Percentiles rank a stretch among this genome's conserved stretches.
Conservation (phyloP, 768 basidiomycete genomes). For the Amanita inopinata region DNA sequence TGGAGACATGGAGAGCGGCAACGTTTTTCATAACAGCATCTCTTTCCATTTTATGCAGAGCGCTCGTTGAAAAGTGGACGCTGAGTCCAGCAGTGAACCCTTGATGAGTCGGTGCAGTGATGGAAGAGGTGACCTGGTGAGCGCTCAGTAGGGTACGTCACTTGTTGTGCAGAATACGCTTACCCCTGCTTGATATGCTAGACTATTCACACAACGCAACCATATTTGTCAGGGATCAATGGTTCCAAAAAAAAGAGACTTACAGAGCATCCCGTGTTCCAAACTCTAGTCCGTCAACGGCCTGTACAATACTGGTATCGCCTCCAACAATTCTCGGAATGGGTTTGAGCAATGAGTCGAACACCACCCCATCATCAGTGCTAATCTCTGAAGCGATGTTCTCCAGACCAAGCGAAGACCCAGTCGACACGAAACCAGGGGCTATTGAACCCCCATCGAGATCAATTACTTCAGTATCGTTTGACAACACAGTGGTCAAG, state of each 20-base stretch:
- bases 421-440: conserved; percentile 62
- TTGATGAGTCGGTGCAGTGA: conserved; percentile 47
- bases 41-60: conserved; percentile 45
- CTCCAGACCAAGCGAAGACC: conserved; percentile 59
- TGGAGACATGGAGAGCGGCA: conserved; percentile 55
- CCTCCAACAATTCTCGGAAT: conserved; percentile 45
- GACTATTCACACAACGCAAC: conserved; percentile 32
- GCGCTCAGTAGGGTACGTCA: neutral
- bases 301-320: conserved; percentile 42
- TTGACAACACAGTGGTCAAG: conserved; percentile 11
- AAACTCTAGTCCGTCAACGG: conserved; percentile 68
- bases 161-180: conserved; percentile 8
- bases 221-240: neutral
- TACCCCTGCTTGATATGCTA: conserved; percentile 65
- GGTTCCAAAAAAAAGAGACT: conserved; percentile 19
- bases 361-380: conserved; percentile 58
- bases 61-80: conserved; percentile 54
- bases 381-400: conserved; percentile 60
- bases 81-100: conserved; percentile 56
- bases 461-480: conserved; percentile 36
- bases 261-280: conserved; percentile 63
- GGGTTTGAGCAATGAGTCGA: conserved; percentile 39
- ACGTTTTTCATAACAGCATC: conserved; percentile 57
- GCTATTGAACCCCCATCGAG: conserved; percentile 62
- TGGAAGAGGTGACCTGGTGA: conserved; percentile 42